Evolutionary conservation across 345 rosid genomes (phyloP), one percentile per base, ranked within the genome.

Genomic region (Punica granatum): DNA sequence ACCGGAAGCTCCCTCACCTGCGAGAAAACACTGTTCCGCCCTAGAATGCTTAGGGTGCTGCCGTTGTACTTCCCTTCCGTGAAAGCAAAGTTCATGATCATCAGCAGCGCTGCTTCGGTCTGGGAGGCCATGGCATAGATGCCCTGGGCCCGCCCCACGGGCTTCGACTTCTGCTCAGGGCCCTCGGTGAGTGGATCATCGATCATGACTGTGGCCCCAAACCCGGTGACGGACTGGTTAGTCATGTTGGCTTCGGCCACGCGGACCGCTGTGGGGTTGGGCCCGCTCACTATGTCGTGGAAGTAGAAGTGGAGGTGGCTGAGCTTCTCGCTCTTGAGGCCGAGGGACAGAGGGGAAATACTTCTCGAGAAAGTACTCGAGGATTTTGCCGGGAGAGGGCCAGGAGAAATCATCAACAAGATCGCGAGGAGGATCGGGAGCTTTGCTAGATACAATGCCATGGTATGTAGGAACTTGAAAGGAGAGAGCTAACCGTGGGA

Each of bases 121-220:
- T 67, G 86, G 15, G 80, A 75, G 1, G 86, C 77, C 0, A 69
- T 64, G 16, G 78, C 70, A 21, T 83, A 87, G 58, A 85, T 70
- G 54, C 90, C 86, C 62, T 85, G 84, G 13, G 87, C 92, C 26
- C 76, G 80, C 36, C 92, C 88, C 11, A 87, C 82, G 31, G 75
- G 35, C 26, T 77, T 77, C 23, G 92, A 87, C 72, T 67, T 72
- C 53, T 31, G 64, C 10, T 81, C 74, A 0, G 90, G 83, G 31
- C 74, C 77, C 56, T 68, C 69, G 0, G 90, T 87, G 68, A 87
- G 70, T 3, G 77, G 80, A 66, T 85, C 79, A 69, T 85, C 92
- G 11, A 81, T 82, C 72, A 87, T 69, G 67, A 69, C 63, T 66
- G 80, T 70, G 34, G 69, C 59, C 37, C 90, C 90, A 63, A 87